phyloP scores from a whole-genome alignment of 306 rosid genomes.

The Pterocarpus santalinus region DNA sequence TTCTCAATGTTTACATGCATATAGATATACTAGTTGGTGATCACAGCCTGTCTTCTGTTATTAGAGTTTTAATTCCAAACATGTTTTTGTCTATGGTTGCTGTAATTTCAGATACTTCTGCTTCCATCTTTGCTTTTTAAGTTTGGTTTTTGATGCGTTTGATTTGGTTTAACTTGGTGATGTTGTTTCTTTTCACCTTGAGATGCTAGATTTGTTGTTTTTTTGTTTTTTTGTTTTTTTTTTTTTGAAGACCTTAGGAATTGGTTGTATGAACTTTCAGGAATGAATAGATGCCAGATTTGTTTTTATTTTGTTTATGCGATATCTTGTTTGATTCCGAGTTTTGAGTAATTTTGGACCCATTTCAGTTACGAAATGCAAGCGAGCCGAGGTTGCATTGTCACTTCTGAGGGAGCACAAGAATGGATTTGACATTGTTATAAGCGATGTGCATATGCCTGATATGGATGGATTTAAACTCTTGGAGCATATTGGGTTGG shows the following conservation, averaged over 20 bases:
- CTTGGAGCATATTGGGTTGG: constrained; percentile 86
- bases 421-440: constrained; percentile 84
- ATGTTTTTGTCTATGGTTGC: constrained; percentile 17
- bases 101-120: constrained; percentile 32
- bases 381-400: constrained; percentile 82
- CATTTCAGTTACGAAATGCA: constrained; percentile 82
- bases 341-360: constrained; percentile 44
- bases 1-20: neutral
- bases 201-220: constrained; percentile 45
- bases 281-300: constrained; percentile 32
- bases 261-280: constrained; percentile 24
- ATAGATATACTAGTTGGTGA: neutral
- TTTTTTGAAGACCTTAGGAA: neutral
- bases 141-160: constrained; percentile 10
- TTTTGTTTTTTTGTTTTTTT: neutral
- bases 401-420: constrained; percentile 80
- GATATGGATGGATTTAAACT: constrained; percentile 99
- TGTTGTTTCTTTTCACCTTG: constrained; percentile 31
- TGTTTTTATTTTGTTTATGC: constrained; percentile 21
- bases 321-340: constrained; percentile 21
- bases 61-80: constrained; percentile 16
- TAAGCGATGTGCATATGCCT: constrained; percentile 99
- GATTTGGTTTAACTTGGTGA: constrained; percentile 38
- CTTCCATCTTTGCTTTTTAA: neutral
- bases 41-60: constrained; percentile 3